These are phyloP conservation scores for Herpetomonas tarakana DNA, from an alignment of 208 protist species.

Conservation along the genomic window DNA sequence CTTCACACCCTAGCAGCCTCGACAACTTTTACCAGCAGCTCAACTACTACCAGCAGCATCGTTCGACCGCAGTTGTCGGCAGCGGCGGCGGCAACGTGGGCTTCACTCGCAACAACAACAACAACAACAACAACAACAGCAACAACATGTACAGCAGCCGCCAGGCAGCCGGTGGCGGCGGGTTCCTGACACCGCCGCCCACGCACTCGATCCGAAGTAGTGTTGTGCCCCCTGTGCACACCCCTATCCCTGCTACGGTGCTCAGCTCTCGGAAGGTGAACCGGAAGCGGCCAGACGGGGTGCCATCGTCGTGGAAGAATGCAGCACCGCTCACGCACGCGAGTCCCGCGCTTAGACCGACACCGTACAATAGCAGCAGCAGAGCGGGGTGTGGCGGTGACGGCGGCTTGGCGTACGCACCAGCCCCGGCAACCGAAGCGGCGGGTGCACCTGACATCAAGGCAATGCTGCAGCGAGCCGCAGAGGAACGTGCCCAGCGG, in stretches of 20 bases:
- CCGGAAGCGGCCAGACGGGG: conserved; percentile 4
- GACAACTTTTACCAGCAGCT: conserved; percentile 42
- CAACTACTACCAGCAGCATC: conserved; percentile 24
- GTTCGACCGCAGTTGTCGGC: background rate
- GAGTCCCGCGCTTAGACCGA: conserved; percentile 1
- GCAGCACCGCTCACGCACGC: background rate
- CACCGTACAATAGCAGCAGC: background rate
- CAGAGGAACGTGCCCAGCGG: conserved; percentile 62
- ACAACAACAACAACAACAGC: background rate
- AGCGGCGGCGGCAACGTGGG: conserved; percentile 4
- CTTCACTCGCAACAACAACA: background rate
- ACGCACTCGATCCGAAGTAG: conserved; percentile 1
- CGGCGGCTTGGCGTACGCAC: background rate
- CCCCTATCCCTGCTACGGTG: background rate
- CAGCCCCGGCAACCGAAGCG: conserved; percentile 1
- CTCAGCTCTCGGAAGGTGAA: background rate
- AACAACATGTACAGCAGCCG: background rate
- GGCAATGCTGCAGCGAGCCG: conserved; percentile 73
- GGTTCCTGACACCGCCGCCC: background rate
- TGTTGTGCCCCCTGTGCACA: background rate
- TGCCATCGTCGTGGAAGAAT: no score
- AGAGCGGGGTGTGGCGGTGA: background rate
- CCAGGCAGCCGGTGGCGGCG: background rate
- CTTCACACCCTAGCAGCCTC: conserved; percentile 12
- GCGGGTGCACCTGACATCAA: conserved; percentile 53